Evolutionary conservation across 345 rosid genomes (phyloP).

Genomic region (Trapa incisa): DNA sequence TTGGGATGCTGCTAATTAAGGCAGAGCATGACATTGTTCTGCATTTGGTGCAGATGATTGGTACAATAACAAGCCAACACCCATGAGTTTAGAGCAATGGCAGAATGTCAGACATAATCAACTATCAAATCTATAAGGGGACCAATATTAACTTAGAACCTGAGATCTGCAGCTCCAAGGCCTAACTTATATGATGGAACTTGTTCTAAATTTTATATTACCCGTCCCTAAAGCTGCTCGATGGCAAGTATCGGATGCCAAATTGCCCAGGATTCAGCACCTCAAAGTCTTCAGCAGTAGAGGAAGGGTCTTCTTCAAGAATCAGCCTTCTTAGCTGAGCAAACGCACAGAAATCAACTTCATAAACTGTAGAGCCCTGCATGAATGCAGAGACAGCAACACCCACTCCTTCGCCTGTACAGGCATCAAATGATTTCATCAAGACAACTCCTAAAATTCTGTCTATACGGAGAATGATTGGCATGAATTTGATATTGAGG

Average conservation of each 20-base stretch:
- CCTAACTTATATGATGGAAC: background rate
- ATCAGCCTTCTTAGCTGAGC: conserved; percentile 42
- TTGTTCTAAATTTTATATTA: background rate
- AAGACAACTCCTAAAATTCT: background rate
- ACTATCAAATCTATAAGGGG: background rate
- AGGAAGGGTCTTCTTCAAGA: conserved; percentile 9
- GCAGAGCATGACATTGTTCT: no score
- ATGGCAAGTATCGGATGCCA: conserved; percentile 27
- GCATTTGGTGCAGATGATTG: background rate
- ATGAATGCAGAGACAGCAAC: conserved; percentile 46
- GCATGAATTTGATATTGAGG: background rate
- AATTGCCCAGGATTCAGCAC: conserved; percentile 27
- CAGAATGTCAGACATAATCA: background rate
- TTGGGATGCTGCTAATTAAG: no score
- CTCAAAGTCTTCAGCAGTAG: conserved; percentile 38
- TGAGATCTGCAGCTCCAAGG: background rate
- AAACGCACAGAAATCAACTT: conserved; percentile 71
- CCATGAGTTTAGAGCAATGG: background rate
- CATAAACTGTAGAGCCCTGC: conserved; percentile 34
- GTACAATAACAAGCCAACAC: background rate
- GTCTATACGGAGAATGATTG: background rate
- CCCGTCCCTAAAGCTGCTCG: background rate
- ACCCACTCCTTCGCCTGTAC: conserved; percentile 85
- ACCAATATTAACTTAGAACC: background rate
- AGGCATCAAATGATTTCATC: background rate